Conservation (phyloP, 768 basidiomycete genomes). For the Cubamyces sp. region DNA sequence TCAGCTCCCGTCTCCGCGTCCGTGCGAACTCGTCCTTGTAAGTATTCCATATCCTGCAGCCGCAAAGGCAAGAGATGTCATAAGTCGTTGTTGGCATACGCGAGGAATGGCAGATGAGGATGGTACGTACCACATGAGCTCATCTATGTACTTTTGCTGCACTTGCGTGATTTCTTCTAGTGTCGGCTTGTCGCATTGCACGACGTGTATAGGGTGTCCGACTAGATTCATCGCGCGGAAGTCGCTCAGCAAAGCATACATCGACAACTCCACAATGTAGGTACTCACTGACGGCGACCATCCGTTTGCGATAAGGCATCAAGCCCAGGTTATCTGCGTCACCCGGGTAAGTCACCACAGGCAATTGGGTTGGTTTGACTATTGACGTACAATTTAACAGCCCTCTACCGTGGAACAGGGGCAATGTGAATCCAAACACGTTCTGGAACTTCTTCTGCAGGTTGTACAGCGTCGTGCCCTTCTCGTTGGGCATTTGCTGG, state of each 20-base stretch:
- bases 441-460: slow-evolving; percentile 91
- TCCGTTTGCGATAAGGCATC: slow-evolving; percentile 93
- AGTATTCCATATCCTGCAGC: slow-evolving; percentile 86
- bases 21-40: slow-evolving; percentile 96
- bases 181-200: slow-evolving; percentile 78
- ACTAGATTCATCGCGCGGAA: slow-evolving; percentile 49
- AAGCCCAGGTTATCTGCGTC: slow-evolving; percentile 88
- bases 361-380: too few relatives aligned
- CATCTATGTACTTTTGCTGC: slow-evolving; percentile 88
- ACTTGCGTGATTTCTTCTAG: slow-evolving; percentile 77
- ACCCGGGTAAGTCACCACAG: background rate
- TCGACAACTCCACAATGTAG: background rate
- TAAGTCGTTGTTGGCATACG: background rate
- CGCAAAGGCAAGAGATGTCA: background rate
- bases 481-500: slow-evolving; percentile 94
- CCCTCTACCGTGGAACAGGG: slow-evolving; percentile 96
- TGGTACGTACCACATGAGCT: slow-evolving; percentile 75
- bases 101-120: background rate
- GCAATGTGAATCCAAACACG: slow-evolving; percentile 93
- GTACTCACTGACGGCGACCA: slow-evolving; percentile 93
- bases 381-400: slow-evolving; percentile 92
- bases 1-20: slow-evolving; percentile 75
- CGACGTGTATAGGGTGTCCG: slow-evolving; percentile 85
- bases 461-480: slow-evolving; percentile 84
- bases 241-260: background rate